These are phyloP conservation scores for Saussurea involucrata DNA, from an alignment of 129 eudicot genomes.

Conservation along the genomic window DNA sequence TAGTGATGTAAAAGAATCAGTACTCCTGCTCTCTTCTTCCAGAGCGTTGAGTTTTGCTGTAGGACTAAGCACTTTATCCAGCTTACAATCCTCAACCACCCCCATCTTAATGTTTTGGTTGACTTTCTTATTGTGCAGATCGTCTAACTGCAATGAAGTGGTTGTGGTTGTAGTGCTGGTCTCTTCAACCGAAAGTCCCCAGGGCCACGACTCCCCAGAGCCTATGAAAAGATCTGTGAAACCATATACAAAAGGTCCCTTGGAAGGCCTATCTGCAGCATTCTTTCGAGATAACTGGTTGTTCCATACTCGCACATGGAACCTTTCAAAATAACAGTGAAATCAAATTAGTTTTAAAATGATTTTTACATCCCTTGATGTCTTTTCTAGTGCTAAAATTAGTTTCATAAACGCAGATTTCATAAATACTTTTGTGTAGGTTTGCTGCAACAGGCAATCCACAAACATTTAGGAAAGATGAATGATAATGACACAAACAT, in stretches of 20 bases:
- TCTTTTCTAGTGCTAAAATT: background rate
- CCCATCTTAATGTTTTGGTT: constrained; percentile 41
- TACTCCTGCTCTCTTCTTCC: constrained; percentile 56
- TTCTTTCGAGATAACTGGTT: constrained; percentile 36
- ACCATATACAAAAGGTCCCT: constrained; percentile 78
- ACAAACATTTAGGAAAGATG: background rate
- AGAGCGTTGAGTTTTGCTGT: constrained; percentile 38
- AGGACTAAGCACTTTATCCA: constrained; percentile 18
- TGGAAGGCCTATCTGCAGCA: constrained; percentile 34
- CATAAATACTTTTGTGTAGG: background rate
- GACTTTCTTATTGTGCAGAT: constrained; percentile 32
- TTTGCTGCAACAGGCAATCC: constrained; percentile 8
- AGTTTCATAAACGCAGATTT: background rate
- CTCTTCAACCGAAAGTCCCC: constrained; percentile 68
- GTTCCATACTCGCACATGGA: constrained; percentile 26
- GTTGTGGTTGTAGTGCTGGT: constrained; percentile 29
- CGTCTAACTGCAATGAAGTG: constrained; percentile 22
- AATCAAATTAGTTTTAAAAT: background rate
- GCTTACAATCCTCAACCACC: constrained; percentile 34
- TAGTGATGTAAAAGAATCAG: constrained; percentile 39
- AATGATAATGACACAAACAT: constrained; percentile 33
- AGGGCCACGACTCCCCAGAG: constrained; percentile 88
- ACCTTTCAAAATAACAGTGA: constrained; percentile 28
- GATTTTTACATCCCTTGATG: background rate
- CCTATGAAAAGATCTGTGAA: constrained; percentile 86